A percentile compares a stretch with the other conserved stretches of the same genome.
These are phyloP conservation scores for Plasmodium blacklocki DNA, from an alignment of 169 alveolate genomes.

Conservation along the genomic window DNA sequence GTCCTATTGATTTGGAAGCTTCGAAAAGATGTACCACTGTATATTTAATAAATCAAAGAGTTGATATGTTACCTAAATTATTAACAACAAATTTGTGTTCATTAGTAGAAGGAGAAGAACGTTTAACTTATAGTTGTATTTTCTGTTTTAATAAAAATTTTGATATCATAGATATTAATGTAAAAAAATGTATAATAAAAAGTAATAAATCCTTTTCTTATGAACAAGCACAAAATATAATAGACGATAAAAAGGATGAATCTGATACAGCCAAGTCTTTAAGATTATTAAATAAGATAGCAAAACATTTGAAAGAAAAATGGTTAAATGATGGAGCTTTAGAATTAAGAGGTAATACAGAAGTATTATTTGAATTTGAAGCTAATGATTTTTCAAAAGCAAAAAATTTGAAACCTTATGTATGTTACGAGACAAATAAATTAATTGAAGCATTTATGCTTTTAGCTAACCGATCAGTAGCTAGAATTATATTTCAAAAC, in stretches of 20 bases:
- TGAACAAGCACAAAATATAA: constrained; percentile 92
- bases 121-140: constrained; percentile 95
- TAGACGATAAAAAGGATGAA: constrained; percentile 88
- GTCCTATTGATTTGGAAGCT: constrained; percentile 98
- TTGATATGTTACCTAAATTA: constrained; percentile 99
- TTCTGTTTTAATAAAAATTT: constrained; percentile 94
- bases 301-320: constrained; percentile 89
- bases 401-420: constrained; percentile 83
- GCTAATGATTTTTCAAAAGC: constrained; percentile 87
- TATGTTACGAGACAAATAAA: constrained; percentile 85
- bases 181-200: constrained; percentile 92
- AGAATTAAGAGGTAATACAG: constrained; percentile 80
- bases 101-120: constrained; percentile 91
- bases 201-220: constrained; percentile 94
- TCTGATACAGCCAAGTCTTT: constrained; percentile 38
- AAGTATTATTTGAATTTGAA: constrained; percentile 87
- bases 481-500: constrained; percentile 89
- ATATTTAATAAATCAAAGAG: constrained; percentile 98
- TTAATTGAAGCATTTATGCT: constrained; percentile 99
- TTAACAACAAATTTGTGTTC: constrained; percentile 97
- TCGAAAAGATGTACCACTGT: constrained; percentile 96
- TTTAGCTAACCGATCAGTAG: constrained; percentile 98
- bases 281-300: constrained; percentile 90
- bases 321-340: constrained; percentile 96
- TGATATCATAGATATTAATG: constrained; percentile 86